These are phyloP conservation scores for Sporothrix variecibatus DNA, from an alignment of 2,329 filamentous ascomycete genomes.

Conservation along the genomic window DNA sequence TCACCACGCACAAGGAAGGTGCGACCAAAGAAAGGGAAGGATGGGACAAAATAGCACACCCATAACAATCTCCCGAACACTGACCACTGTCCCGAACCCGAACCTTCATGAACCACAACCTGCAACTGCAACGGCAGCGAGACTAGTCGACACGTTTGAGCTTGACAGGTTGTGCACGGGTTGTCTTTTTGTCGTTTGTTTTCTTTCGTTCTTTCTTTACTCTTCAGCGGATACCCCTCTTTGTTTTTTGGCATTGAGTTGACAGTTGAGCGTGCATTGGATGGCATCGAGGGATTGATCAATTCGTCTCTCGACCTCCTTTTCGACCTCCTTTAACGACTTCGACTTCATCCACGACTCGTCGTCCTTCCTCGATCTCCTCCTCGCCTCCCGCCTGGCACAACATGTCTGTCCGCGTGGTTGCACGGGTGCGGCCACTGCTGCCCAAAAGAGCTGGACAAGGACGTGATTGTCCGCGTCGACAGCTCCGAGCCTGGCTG, in stretches of 20 bases:
- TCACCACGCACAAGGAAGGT: neutral
- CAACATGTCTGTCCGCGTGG: constrained; percentile 71
- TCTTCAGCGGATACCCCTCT: constrained; percentile 6
- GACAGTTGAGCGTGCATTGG: neutral
- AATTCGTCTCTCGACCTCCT: neutral
- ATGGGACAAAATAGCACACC: neutral
- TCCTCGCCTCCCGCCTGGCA: neutral
- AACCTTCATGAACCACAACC: neutral
- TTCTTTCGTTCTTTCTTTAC: neutral
- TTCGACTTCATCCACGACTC: neutral
- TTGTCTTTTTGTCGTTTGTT: neutral
- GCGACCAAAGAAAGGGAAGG: neutral
- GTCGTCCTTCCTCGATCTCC: neutral
- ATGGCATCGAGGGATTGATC: neutral
- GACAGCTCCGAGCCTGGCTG: constrained; percentile 63
- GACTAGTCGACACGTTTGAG: neutral
- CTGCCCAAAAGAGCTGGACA: constrained; percentile 82
- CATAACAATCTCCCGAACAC: neutral
- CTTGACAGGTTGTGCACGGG: neutral
- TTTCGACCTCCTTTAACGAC: neutral
- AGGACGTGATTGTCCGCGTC: constrained; percentile 79
- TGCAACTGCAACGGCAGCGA: neutral
- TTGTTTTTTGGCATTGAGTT: neutral
- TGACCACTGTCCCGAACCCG: neutral
- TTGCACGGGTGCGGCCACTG: constrained; percentile 86